These are phyloP conservation scores for Xylaria sp. DNA, from an alignment of 2,329 filamentous ascomycete species.

Conservation along the genomic window DNA sequence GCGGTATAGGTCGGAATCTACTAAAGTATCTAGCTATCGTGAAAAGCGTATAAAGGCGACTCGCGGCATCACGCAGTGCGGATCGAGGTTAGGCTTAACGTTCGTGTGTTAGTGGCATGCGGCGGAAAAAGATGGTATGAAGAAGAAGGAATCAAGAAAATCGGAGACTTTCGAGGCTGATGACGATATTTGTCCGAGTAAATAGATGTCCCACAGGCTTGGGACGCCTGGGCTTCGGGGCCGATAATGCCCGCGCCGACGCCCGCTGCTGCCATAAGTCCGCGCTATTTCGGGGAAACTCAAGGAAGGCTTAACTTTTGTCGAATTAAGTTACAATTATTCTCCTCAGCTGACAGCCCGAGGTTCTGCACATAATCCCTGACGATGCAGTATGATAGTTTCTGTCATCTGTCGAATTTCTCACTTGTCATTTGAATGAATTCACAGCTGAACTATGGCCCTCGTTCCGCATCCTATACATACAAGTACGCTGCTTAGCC, in stretches of 20 bases:
- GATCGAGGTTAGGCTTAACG: neutral
- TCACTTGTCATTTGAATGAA: too few relatives aligned
- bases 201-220: constrained; percentile 21
- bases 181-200: constrained; percentile 32
- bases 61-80: constrained; percentile 2
- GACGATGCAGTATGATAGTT: neutral
- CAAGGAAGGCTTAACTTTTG: neutral
- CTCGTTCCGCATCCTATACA: too few relatives aligned
- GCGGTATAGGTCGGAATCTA: constrained; percentile 10
- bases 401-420: neutral
- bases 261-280: constrained; percentile 34
- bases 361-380: neutral
- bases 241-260: constrained; percentile 32
- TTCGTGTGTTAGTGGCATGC: neutral
- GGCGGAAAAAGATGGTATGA: neutral
- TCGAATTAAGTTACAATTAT: neutral
- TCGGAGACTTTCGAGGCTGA: constrained; percentile 21
- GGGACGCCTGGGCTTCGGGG: constrained; percentile 26
- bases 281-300: constrained; percentile 17
- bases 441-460: too few relatives aligned
- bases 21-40: neutral
- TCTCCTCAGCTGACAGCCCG: neutral
- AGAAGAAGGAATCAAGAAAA: neutral
- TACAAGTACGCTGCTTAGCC: too few relatives aligned
- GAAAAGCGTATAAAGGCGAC: neutral